phyloP scores from a whole-genome alignment of 495 filamentous ascomycete genomes.

The Cudoniella acicularis region DNA sequence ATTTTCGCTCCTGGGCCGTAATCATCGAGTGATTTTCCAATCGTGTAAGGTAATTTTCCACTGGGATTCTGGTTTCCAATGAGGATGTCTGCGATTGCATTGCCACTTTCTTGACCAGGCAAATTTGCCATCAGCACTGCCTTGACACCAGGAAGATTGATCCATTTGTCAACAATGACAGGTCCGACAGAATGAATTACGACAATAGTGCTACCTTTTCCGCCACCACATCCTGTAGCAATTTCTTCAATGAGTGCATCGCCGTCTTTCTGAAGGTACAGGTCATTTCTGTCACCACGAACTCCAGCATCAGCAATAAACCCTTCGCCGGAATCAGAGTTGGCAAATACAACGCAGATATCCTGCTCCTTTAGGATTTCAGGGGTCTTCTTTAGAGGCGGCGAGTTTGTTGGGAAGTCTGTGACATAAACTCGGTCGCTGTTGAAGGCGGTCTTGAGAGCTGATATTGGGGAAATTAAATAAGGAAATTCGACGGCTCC shows the following conservation, averaged over 20 bases:
- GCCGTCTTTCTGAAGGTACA: constrained; percentile 73
- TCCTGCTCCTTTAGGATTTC: constrained; percentile 51
- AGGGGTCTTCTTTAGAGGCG: constrained; percentile 26
- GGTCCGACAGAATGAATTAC: constrained; percentile 91
- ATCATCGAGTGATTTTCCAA: constrained; percentile 74
- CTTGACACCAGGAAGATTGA: constrained; percentile 73
- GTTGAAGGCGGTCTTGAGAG: constrained; percentile 59
- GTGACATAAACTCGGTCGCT: constrained; percentile 54
- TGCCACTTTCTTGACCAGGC: constrained; percentile 87
- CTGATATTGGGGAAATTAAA: constrained; percentile 65
- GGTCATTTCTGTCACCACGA: constrained; percentile 77
- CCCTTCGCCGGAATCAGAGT: constrained; percentile 59
- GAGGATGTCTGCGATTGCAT: constrained; percentile 77
- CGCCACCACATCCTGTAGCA: constrained; percentile 63
- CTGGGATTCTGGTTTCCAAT: constrained; percentile 84
- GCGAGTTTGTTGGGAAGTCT: constrained; percentile 57
- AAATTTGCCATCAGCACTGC: constrained; percentile 83
- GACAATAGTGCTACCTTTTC: constrained; percentile 69
- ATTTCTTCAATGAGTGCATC: constrained; percentile 70
- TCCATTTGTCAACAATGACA: constrained; percentile 79
- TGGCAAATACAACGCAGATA: constrained; percentile 65
- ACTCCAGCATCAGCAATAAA: constrained; percentile 61
- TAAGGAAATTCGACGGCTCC: constrained; percentile 87
- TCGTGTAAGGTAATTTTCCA: constrained; percentile 85
- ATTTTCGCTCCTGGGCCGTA: constrained; percentile 79